Evolutionary conservation across 257 asterid species (phyloP), one percentile per base, ranked within the genome.

Genomic region (Solanum pinnatisectum): DNA sequence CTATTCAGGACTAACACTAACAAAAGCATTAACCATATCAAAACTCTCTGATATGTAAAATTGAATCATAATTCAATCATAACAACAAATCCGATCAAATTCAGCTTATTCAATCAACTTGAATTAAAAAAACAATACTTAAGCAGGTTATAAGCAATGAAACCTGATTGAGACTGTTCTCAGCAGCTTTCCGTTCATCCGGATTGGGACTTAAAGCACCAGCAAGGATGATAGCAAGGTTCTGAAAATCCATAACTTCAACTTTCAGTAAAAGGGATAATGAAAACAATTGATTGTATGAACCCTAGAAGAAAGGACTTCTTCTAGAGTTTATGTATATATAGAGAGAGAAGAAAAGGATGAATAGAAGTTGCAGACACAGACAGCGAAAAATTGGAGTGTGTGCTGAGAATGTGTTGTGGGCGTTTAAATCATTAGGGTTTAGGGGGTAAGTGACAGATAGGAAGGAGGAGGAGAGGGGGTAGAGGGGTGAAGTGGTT

Each of bases 151-250:
- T 78, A 78, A 40, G 7, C 84, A 77, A 49, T 13, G 3, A 49
- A 27, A 97, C 99, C 96, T 97, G 99, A 93, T 92, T 95, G 73
- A 97, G 96, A 88, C 96, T 93, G n/a, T 92, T 94, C 87, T 97
- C 99, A 23, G 99, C 98, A 12, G 98, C 94, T 90, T 93, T 96
- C 44, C 99, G 94, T 87, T 97, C 96, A 91, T 89, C 93, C 0
- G 97, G 99, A 92, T 93, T 94, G 87, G 95, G 95, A 89, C 99
- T 94, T 59, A 96, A 92, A 4, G 98, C 98, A 39, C 96, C 98
- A 49, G 91, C 97, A 46, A 96, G 91, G 88, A 97, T 92, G 83
- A 94, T 59, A 60, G 92, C 95, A 93, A 97, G 90, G 88, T 92
- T 94, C 86, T 68, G 97, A 92, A 94, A 98, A 95, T 97, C 99